Base-by-base conservation (phyloP, 129 eudicot genomes). In the Artemisia annua region DNA sequence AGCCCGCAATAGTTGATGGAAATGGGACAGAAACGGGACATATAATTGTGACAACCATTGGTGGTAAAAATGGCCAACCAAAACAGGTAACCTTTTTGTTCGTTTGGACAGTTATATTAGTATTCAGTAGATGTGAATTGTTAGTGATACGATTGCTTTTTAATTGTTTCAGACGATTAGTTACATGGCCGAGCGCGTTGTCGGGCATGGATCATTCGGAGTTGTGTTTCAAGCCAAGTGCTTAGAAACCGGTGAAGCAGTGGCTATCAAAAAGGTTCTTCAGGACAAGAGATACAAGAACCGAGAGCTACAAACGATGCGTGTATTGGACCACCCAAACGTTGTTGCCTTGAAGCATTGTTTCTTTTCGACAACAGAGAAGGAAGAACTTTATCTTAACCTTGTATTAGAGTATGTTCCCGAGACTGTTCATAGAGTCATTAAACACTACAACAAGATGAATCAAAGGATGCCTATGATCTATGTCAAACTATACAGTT, bases 191-290 rank as follows among this genome's bases (percentile, higher is more conserved):
- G 97, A 91, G 83, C 92, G 96, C 14, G 82, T 88, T 49, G 97
- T 91, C 52, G 97, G 97, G 39, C 93, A 88, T 55, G 97, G 97
- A 71, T 91, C 97, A 5, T 91, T 91, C 54, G 97, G 97, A 66
- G 97, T 91, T 10, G 97, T 91, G 32, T 91, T 91, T 61, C 97
- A 91, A 90, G 97, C 97, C 57, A 88, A 86, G 84, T 91, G 97
- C 72, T 83, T 91, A 72, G 97, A 91, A 75, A 91, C 97, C 14
- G 97, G 97, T 68, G 97, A 91, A 80, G 85, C 95, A 2, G 97
- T 91, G 72, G 97, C 97, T 10, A 91, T 91, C 0, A 91, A 91
- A 65, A 91, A 91, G 84, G 97, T 91, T 76, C 90, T 91, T 56
- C 97, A 91, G 57, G 97, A 91, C 78, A 88, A 84, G 83, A 80